Conservation (phyloP, 2,329 filamentous ascomycete genomes). For the Mycogone perniciosa region DNA sequence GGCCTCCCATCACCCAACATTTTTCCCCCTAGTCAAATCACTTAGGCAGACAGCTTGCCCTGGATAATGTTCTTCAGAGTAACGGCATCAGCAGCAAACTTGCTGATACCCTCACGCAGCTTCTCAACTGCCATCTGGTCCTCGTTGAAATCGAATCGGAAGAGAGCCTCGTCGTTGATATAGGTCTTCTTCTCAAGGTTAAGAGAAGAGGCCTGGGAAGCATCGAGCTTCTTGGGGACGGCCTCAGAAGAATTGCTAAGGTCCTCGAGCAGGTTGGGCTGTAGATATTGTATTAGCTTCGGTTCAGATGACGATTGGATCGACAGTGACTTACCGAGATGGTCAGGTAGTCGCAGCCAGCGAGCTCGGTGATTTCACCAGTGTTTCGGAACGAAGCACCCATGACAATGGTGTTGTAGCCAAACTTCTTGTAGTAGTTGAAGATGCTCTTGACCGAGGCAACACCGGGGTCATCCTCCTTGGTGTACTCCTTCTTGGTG, state of each 20-base stretch:
- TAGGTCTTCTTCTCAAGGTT: conserved; percentile 85
- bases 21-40: not conserved
- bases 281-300: conserved; percentile 15
- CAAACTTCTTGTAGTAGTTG: conserved; percentile 99
- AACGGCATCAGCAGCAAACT: conserved; percentile 93
- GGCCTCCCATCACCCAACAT: not conserved
- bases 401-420: conserved; percentile 99
- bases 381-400: conserved; percentile 95
- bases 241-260: conserved; percentile 75
- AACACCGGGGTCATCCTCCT: conserved; percentile 92
- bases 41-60: conserved; percentile 64
- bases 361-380: conserved; percentile 96
- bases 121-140: conserved; percentile 99
- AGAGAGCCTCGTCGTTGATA: conserved; percentile 79
- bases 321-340: conserved; percentile 65
- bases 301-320: conserved; percentile 1
- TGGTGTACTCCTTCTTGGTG: conserved; percentile 86
- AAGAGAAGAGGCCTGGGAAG: conserved; percentile 56
- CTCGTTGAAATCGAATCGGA: conserved; percentile 99
- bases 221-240: conserved; percentile 90
- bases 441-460: conserved; percentile 88
- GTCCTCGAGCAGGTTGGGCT: conserved; percentile 91
- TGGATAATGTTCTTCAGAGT: conserved; percentile 90
- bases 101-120: conserved; percentile 98
- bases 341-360: conserved; percentile 97